Evolutionary conservation across 2,329 filamentous ascomycete species (phyloP).

Genomic region (Acarospora socialis): DNA sequence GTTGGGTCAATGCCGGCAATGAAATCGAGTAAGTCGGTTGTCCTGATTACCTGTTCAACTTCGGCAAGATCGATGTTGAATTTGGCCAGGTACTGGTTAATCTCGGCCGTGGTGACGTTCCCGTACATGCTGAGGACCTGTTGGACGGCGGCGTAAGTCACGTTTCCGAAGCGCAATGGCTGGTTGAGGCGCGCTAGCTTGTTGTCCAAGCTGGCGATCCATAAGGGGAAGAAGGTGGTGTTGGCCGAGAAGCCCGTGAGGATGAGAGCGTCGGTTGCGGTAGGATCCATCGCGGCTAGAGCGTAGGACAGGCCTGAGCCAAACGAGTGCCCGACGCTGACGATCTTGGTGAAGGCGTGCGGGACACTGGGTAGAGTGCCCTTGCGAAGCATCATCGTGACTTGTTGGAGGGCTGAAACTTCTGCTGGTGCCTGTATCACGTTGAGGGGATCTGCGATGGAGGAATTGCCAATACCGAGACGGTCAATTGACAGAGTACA

Average conservation of each 20-base stretch:
- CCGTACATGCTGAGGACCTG: conserved; percentile 12
- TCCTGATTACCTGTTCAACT: background rate
- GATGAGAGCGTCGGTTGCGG: conserved; percentile 42
- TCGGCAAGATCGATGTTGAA: background rate
- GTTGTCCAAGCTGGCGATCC: conserved; percentile 34
- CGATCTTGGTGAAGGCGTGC: conserved; percentile 28
- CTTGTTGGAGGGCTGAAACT: conserved; percentile 39
- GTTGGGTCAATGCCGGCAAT: conserved; percentile 3
- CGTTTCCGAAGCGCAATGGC: conserved; percentile 26
- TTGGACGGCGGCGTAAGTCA: conserved; percentile 13
- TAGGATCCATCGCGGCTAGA: conserved; percentile 38
- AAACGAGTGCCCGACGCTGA: conserved; percentile 52
- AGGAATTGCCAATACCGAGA: conserved; percentile 45
- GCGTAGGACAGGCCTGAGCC: conserved; percentile 45
- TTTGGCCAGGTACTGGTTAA: conserved; percentile 1
- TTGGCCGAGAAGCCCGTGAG: conserved; percentile 47
- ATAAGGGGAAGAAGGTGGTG: conserved; percentile 29
- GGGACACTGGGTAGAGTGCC: conserved; percentile 32
- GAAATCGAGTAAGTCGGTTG: conserved; percentile 11
- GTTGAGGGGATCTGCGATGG: conserved; percentile 40
- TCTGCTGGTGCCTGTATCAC: conserved; percentile 46
- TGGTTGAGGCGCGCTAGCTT: conserved; percentile 30
- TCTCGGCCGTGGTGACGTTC: conserved; percentile 16
- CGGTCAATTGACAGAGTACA: conserved; percentile 49
- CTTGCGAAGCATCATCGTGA: conserved; percentile 37